These are phyloP conservation scores for Nicotiana obtusifolia DNA, from an alignment of 257 asterid species.

Conservation along the genomic window DNA sequence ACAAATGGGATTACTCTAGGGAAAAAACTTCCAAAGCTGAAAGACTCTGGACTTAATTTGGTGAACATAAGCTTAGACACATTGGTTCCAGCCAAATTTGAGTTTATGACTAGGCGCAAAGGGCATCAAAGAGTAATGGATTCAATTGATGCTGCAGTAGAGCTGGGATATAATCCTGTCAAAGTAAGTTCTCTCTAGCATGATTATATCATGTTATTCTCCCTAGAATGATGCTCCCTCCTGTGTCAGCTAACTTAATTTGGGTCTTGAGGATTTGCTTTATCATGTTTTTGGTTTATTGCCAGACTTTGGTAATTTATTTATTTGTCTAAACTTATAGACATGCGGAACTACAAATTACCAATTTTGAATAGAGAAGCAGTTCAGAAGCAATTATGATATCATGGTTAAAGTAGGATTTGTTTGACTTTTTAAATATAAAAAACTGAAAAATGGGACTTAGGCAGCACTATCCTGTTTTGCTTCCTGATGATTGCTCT, in stretches of 20 bases:
- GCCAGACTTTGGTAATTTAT: background rate
- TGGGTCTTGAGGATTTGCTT: background rate
- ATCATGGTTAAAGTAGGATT: background rate
- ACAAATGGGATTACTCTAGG: slow-evolving; percentile 82
- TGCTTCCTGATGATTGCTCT: background rate
- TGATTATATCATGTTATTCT: background rate
- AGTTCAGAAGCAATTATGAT: background rate
- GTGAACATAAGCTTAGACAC: slow-evolving; percentile 93
- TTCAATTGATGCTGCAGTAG: slow-evolving; percentile 67
- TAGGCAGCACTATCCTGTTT: background rate
- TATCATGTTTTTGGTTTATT: background rate
- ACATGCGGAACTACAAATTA: background rate
- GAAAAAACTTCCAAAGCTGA: slow-evolving; percentile 67
- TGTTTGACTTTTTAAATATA: background rate
- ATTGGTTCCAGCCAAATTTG: slow-evolving; percentile 89
- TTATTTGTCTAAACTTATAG: background rate
- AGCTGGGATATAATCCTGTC: slow-evolving; percentile 82
- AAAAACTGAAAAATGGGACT: background rate
- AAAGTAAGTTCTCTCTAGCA: slow-evolving; percentile 43
- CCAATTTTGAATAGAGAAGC: background rate
- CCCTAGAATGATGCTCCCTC: background rate
- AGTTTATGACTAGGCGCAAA: slow-evolving; percentile 82
- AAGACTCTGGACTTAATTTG: slow-evolving; percentile 73
- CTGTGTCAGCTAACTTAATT: background rate
- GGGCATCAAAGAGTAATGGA: slow-evolving; percentile 90